Percentiles rank a stretch among this genome's conserved stretches.
These are phyloP conservation scores for Setaria italica DNA, from an alignment of 202 grass and related monocot genomes.

Conservation along the genomic window DNA sequence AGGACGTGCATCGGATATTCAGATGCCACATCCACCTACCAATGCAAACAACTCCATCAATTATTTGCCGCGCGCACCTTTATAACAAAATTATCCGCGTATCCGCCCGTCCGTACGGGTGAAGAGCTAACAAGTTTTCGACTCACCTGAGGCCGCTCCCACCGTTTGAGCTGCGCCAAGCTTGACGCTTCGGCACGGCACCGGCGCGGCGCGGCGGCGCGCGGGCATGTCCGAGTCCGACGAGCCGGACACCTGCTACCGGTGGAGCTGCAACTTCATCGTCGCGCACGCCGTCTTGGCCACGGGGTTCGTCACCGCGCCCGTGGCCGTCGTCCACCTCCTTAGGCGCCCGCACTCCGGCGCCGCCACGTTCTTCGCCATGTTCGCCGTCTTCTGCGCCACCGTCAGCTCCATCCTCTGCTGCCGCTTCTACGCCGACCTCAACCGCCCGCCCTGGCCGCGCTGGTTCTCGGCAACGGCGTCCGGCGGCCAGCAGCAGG, in stretches of 20 bases:
- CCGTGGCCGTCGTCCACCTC: constrained; percentile 33
- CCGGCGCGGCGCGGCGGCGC: not conserved
- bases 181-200: not conserved
- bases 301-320: constrained; percentile 36
- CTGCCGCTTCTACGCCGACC: constrained; percentile 44
- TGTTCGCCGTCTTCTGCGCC: not conserved
- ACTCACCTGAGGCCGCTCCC: not conserved
- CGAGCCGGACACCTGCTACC: constrained; percentile 29
- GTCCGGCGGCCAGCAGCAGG: too few relatives aligned
- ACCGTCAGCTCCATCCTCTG: constrained; percentile 40
- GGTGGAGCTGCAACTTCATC: constrained; percentile 46
- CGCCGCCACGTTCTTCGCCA: constrained; percentile 26
- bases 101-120: not conserved
- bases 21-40: too few relatives aligned
- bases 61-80: not conserved
- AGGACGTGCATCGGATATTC: too few relatives aligned
- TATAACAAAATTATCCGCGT: not conserved
- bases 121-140: not conserved
- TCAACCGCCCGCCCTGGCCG: constrained; percentile 44
- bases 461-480: constrained; percentile 9
- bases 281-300: constrained; percentile 49
- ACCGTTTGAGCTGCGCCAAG: not conserved
- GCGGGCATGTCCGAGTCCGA: constrained; percentile 3
- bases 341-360: constrained; percentile 15
- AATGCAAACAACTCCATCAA: not conserved